Percentiles rank a stretch among this genome's conserved stretches.
These are phyloP conservation scores for Yarrowia alimentaria DNA, from an alignment of 805 yeast genomes.

Conservation along the genomic window DNA sequence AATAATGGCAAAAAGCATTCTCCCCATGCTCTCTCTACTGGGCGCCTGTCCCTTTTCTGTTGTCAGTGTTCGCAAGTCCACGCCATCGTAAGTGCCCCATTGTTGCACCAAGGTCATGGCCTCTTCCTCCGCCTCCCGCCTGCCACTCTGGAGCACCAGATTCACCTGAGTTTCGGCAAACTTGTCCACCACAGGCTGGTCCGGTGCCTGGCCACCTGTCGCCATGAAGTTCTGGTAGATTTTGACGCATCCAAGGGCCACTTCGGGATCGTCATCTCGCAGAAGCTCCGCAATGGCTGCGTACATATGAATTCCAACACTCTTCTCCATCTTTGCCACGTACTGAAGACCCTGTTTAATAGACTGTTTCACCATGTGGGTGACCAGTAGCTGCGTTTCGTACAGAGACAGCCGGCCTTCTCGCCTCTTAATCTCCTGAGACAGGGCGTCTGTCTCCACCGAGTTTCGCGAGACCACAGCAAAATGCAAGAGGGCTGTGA, in stretches of 20 bases:
- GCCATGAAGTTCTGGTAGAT: conserved; percentile 3
- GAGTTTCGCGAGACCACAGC: conserved; percentile 16
- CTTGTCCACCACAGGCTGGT: conserved; percentile 2
- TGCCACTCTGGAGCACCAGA: background rate
- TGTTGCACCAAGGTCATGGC: conserved; percentile 1
- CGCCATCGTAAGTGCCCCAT: conserved; percentile 16
- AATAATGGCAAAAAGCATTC: background rate
- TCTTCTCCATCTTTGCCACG: conserved; percentile 1
- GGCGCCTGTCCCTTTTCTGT: background rate
- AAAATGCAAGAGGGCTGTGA: conserved; percentile 11
- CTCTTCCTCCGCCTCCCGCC: background rate
- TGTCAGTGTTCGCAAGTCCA: background rate
- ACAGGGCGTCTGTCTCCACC: background rate
- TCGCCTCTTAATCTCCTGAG: conserved; percentile 19
- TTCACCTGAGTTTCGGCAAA: conserved; percentile 11
- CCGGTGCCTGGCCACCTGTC: background rate
- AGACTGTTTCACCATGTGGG: conserved; percentile 8
- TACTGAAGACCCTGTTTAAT: background rate
- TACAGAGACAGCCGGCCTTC: conserved; percentile 4
- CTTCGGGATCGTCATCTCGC: background rate
- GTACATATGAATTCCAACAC: conserved; percentile 9
- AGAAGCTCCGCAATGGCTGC: conserved; percentile 9
- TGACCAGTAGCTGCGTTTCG: conserved; percentile 17
- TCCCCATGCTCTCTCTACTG: background rate
- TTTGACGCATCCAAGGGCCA: background rate